Evolutionary conservation across 225 moss, liverwort and hornwort species (phyloP).

Genomic region (Asterella californica): DNA sequence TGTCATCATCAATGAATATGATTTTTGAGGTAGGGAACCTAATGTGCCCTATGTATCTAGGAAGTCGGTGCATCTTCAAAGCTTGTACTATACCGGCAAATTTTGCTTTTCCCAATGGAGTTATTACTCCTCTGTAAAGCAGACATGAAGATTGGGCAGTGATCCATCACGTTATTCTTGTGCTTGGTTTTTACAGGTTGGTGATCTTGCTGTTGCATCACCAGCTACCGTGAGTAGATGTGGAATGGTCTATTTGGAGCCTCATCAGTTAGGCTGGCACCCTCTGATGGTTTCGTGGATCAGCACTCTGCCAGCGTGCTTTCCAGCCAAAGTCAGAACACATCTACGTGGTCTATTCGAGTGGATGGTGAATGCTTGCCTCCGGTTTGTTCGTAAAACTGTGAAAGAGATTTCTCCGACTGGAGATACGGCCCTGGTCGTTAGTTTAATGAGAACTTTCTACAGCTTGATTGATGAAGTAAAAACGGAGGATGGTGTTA

Average conservation of each 20-base stretch:
- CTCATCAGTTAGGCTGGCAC: constrained; percentile 85
- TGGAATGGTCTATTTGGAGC: constrained; percentile 89
- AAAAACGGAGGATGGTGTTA: constrained; percentile 63
- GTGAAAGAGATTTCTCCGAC: constrained; percentile 82
- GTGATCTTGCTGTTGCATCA: constrained; percentile 89
- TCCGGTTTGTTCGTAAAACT: constrained; percentile 61
- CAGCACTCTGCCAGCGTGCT: constrained; percentile 58
- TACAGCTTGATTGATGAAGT: constrained; percentile 75
- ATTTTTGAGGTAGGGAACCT: constrained; percentile 62
- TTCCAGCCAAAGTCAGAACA: constrained; percentile 50
- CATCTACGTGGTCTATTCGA: constrained; percentile 78
- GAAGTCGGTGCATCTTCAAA: background rate
- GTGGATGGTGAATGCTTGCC: constrained; percentile 67
- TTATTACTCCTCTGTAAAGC: background rate
- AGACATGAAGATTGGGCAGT: background rate
- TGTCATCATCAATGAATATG: constrained; percentile 90
- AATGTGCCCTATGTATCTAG: background rate
- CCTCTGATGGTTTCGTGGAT: constrained; percentile 78
- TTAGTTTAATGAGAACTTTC: constrained; percentile 69
- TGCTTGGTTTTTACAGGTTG: constrained; percentile 48
- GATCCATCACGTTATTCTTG: background rate
- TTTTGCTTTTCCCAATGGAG: background rate
- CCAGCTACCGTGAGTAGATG: constrained; percentile 87
- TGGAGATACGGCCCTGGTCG: constrained; percentile 68
- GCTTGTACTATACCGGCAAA: background rate